Base-by-base conservation (phyloP, 2,329 filamentous ascomycete species). In the Tolypocladium guangdongense region DNA sequence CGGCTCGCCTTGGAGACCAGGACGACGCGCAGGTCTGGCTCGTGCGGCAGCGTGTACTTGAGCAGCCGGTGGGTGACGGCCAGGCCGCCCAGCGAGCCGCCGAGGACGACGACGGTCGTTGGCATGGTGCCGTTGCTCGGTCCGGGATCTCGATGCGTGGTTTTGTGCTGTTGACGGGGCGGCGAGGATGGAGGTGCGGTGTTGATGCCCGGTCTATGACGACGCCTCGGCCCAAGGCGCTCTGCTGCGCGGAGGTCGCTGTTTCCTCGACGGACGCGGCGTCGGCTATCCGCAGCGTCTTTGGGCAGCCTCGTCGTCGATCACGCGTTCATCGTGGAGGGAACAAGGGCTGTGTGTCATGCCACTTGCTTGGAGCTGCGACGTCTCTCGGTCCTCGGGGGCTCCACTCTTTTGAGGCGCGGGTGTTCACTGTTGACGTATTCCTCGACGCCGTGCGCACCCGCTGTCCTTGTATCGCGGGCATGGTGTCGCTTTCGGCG, bases 91-190 rank as follows among this genome's bases (percentile, higher is more conserved):
- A 75, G 76, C 50, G 78, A 74, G 55, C 77, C 79, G 39, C 79
- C 79, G 20, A 82, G 66, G 48, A 82, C 67, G 7, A 82, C 71
- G 39, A 82, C 70, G 5, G 75, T 81, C 60, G 78, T 75, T 33
- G 70, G 63, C 75, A 78, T 80, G 36, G 14, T 20, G 8, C 6
- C 2, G n/a, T 24, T 6, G 14, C 33, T 37, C 20, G 8, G 16
- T 5, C 12, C 7, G 11, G 7, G 30, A 30, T 30, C 7, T 24
- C 8, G 4, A 16, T 37, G 38, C 35, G 35, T 4, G 12, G 6
- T 24, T 50, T 10, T 27, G 27, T 30, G 33, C 11, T n/a, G 33
- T n/a, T 50, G 18, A 24, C 4, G 4, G 24, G 27, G 24, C 24
- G 11, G 41, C 24, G 14, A 18, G 2, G 22, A 43, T 18, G 22